Base-by-base conservation (phyloP, 2,329 filamentous ascomycete genomes). In the Alternaria burnsii region DNA sequence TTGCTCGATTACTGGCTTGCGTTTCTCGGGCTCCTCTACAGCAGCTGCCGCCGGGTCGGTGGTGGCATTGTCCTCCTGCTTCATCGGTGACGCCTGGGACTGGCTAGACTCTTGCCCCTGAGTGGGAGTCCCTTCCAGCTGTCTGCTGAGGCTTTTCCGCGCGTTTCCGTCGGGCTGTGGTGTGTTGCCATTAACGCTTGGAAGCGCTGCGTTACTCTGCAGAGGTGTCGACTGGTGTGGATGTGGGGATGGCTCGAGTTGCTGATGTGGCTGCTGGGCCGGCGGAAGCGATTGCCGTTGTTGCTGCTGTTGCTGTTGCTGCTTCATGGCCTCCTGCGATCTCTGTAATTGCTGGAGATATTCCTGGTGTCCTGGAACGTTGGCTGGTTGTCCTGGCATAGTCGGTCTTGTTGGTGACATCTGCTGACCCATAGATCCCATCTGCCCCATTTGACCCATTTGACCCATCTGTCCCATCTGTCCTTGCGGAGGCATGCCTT, bases 321-420 rank as follows among this genome's bases (percentile, higher is more conserved):
- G 70, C 51, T 84, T 75, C 61, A 76, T 71, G 8, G 70, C 67
- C 70, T 80, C 78, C 10, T 79, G 79, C 18, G 69, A 69, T 50
- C 78, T 78, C 53, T 81, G 78, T 44, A 81, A 74, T 48, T 80
- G 81, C 20, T 81, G 81, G 10, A 82, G 79, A 34, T 82, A 82
- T 47, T 77, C 72, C 51, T 77, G 77, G 63, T 84, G 81, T 40
- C 83, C 81, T 62, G 87, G 84, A 53, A 84, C 80, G 74, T 85
- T 83, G 52, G 70, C 71, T 42, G 68, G 71, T 34, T 70, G 64
- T 14, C 69, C 71, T 7, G 71, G 71, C 48, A 75, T 67, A 30
- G 69, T 64, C 22, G 72, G 69, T 59, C 76, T 71, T 24, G 71
- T 75, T 10, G 77, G 77, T 22, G 77, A 78, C 73, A 78, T 78